Percentiles rank a stretch among this genome's conserved stretches.
Conservation (phyloP, 257 asterid species). For the Fraxinus anomala region DNA sequence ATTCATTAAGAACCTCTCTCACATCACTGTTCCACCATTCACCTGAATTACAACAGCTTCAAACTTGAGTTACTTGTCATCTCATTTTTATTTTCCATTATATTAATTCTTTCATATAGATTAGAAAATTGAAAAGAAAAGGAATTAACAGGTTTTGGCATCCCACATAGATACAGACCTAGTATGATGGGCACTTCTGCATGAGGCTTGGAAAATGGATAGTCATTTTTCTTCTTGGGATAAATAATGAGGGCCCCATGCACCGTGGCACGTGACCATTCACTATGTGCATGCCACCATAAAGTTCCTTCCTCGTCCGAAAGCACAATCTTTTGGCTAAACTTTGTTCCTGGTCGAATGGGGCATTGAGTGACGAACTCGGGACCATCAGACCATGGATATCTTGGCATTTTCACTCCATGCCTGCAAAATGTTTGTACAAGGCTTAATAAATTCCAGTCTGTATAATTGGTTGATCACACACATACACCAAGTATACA, state of each 20-base stretch:
- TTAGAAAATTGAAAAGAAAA: no score
- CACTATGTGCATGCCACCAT: slow-evolving; percentile 69
- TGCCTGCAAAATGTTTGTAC: slow-evolving; percentile 41
- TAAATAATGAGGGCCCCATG: slow-evolving; percentile 45
- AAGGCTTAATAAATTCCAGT: no score
- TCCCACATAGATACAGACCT: slow-evolving; percentile 18
- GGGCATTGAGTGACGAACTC: slow-evolving; percentile 54
- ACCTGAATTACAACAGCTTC: slow-evolving; percentile 20
- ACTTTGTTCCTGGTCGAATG: slow-evolving; percentile 35
- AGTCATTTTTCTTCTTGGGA: slow-evolving; percentile 23
- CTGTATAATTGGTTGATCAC: no score
- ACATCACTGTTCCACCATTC: slow-evolving; percentile 45
- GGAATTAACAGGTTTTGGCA: no score
- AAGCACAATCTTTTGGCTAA: slow-evolving; percentile 36
- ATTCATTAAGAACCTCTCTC: slow-evolving; percentile 24
- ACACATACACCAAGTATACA: slow-evolving; percentile 21
- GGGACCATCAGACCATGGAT: slow-evolving; percentile 66
- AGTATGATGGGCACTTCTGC: slow-evolving; percentile 45
- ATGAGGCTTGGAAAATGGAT: slow-evolving; percentile 45
- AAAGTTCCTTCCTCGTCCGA: slow-evolving; percentile 52
- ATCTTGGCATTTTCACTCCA: slow-evolving; percentile 49
- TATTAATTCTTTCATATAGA: no score
- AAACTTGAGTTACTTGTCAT: background rate
- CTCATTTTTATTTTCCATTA: no score
- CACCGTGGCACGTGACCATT: slow-evolving; percentile 55